A percentile compares a stretch with the other conserved stretches of the same genome.
phyloP scores from a whole-genome alignment of 768 basidiomycete genomes.

The Rhizopogon roseolus region DNA sequence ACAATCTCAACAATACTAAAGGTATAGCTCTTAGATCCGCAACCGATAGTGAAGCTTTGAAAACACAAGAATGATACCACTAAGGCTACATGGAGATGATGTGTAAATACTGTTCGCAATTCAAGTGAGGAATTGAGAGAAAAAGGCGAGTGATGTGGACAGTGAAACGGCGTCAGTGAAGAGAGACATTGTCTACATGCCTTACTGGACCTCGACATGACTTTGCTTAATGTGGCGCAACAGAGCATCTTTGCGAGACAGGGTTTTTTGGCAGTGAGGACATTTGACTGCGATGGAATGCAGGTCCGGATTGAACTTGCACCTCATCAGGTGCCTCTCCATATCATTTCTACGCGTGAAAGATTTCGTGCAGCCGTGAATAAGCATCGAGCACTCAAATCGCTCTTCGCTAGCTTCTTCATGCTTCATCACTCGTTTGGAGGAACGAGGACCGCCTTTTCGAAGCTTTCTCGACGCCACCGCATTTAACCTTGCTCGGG shows the following conservation, averaged over 20 bases:
- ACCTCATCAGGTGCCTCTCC: neutral
- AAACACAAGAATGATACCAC: neutral
- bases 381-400: neutral
- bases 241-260: slow-evolving; percentile 25
- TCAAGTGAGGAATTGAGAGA: neutral
- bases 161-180: neutral
- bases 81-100: neutral
- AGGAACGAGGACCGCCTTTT: neutral
- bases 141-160: neutral
- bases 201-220: slow-evolving; percentile 5
- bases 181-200: neutral
- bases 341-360: slow-evolving; percentile 4
- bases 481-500: neutral
- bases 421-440: neutral
- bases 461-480: neutral
- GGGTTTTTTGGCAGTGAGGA: slow-evolving; percentile 9
- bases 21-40: neutral
- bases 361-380: neutral
- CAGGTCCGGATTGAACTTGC: neutral
- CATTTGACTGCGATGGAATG: slow-evolving; percentile 3
- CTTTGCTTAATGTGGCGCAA: slow-evolving; percentile 15
- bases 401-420: neutral
- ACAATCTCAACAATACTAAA: neutral
- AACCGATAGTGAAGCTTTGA: neutral
- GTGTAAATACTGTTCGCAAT: too few species aligned